Base-by-base conservation (phyloP, 768 basidiomycete genomes). In the Amyloporia xantha region DNA sequence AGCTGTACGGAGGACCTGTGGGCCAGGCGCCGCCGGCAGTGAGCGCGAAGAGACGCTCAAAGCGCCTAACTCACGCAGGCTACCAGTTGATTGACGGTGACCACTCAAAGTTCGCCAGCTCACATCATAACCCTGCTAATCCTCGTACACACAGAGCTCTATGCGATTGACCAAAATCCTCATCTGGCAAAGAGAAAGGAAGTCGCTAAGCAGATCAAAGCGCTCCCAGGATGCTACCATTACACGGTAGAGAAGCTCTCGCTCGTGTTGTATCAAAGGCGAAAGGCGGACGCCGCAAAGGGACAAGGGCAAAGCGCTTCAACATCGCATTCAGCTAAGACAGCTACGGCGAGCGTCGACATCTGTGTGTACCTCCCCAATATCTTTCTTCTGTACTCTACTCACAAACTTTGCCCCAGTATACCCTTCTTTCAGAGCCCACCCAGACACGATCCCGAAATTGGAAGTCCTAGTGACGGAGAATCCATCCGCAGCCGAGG, bases 401-500 rank as follows among this genome's bases (percentile, higher is more conserved):
- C 24, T 42, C 13, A 36, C 6, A 11, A 11, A 44, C 3, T 2
- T 20, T 24, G 38, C 1, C 13, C 5, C 37, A 57, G 56, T 57
- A 21, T 57, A 54, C 24, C 56, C 56, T 4, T 48, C 53, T 24
- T 17, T 57, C 2, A 24, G 20, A 1, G 39, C 25, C 2, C 44
- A 48, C 10, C 39, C 38, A 13, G 17, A 17, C 2, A 36, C 37
- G n/a, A 21, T 52, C 2, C n/a, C 15, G 1, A 47, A 46, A 11
- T 30, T 57, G 7, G 48, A 53, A 7, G 35, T 54, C 6, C 43
- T 54, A 7, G 23, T 52, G 3, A 11, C n/a, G 4, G 53, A 57
- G 10, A 46, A 20, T 1, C 53, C 53, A 2, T n/a, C 36, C 0
- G 49, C 56, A 1, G n/a, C 44, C 2, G 21, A 17, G 2, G 33